Evolutionary conservation across 192 early-diverging fungal genomes (phyloP).

Genomic region (Mycoemilia scoparia): DNA sequence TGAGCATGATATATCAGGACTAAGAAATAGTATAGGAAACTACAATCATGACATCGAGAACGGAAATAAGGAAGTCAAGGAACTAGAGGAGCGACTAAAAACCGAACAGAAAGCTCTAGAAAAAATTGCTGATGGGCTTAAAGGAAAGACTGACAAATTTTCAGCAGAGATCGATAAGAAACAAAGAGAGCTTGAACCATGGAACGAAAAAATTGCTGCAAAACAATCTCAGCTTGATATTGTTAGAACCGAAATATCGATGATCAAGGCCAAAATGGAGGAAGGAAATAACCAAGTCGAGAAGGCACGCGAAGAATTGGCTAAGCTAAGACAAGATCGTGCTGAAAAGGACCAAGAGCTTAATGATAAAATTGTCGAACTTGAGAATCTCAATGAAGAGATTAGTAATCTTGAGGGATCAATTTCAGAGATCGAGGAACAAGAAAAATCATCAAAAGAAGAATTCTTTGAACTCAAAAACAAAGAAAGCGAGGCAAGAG

Average conservation of each 20-base stretch:
- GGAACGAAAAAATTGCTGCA: conserved; percentile 63
- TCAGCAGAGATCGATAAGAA: conserved; percentile 64
- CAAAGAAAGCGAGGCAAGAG: conserved; percentile 52
- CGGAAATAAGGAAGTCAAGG: conserved; percentile 35
- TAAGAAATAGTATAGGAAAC: conserved; percentile 47
- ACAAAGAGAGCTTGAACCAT: conserved; percentile 71
- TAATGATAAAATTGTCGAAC: conserved; percentile 17
- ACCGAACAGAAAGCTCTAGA: conserved; percentile 54
- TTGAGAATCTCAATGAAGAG: conserved; percentile 26
- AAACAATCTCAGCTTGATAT: conserved; percentile 60
- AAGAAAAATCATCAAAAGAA: conserved; percentile 21
- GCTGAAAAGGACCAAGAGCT: conserved; percentile 24
- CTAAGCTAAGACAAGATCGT: conserved; percentile 21
- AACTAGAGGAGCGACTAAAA: conserved; percentile 40
- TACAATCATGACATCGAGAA: conserved; percentile 43
- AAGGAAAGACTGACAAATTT: conserved; percentile 75
- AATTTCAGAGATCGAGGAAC: conserved; percentile 15
- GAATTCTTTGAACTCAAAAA: conserved; percentile 26
- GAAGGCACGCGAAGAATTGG: conserved; percentile 36
- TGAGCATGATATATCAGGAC: conserved; percentile 33
- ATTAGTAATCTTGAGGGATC: conserved; percentile 31
- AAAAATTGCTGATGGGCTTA: conserved; percentile 55
- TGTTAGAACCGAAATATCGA: conserved; percentile 57
- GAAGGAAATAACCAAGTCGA: conserved; percentile 33
- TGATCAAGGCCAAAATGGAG: conserved; percentile 45